Percentiles rank a stretch among this genome's conserved stretches.
Evolutionary conservation across 2,329 filamentous ascomycete species (phyloP).

Genomic region (Aspergillus piperis): DNA sequence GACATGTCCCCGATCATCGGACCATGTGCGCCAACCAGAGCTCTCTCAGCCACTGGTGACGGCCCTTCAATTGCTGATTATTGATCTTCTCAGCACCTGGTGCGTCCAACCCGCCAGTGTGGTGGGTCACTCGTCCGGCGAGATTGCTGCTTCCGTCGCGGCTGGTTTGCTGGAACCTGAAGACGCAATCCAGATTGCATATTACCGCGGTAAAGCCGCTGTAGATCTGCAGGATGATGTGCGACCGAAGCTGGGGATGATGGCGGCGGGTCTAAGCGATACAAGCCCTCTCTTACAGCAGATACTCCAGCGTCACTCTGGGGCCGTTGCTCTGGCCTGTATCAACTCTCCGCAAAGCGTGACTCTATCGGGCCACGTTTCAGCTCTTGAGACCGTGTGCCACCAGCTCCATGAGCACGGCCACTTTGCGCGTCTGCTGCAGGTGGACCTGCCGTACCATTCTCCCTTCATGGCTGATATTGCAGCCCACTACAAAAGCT

Average conservation of each 20-base stretch:
- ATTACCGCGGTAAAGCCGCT: conserved; percentile 13
- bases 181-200: conserved; percentile 9
- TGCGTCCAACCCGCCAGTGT: not conserved
- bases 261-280: conserved; percentile 23
- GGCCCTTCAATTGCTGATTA: not conserved
- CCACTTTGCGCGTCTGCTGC: conserved; percentile 25
- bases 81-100: not conserved
- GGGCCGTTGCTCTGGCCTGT: conserved; percentile 31
- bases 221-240: not conserved
- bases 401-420: conserved; percentile 25
- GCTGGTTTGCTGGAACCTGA: not conserved
- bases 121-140: not conserved
- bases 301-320: no score
- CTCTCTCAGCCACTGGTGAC: not conserved
- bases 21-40: not conserved
- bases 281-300: conserved; percentile 13
- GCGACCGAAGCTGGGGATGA: conserved; percentile 19
- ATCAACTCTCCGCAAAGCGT: conserved; percentile 41
- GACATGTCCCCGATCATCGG: not conserved
- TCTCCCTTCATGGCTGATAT: conserved; percentile 26
- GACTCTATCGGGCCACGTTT: conserved; percentile 35
- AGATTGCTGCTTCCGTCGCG: not conserved
- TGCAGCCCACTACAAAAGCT: conserved; percentile 1
- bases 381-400: conserved; percentile 17
- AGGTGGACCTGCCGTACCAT: conserved; percentile 31